Base-by-base conservation (phyloP, 345 rosid species). In the Turnera subulata region DNA sequence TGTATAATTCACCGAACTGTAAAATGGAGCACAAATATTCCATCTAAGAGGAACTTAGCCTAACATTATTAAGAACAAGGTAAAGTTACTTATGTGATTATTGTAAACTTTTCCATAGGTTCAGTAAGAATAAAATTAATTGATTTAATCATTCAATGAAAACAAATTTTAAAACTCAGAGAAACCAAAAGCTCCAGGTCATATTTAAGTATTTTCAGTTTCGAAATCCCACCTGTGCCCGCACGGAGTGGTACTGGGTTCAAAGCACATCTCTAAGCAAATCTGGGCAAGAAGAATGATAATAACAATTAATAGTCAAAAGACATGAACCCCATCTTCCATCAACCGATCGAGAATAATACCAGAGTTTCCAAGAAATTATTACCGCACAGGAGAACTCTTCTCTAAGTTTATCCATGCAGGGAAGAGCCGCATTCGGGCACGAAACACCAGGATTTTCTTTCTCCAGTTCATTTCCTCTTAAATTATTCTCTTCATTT, bases 341-440 rank as follows among this genome's bases (percentile, higher is more conserved):
- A 14, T 37, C 42, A 6, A 57, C 62, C 32, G 20, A 46, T 52
- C 8, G 40, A 59, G 5, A 19, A 51, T 58, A 48, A 24, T 22
- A 14, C 1, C 20, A 17, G n/a, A n/a, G n/a, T n/a, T n/a, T n/a
- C n/a, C 32, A 45, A 7, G 6, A 53, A 70, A 63, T 39, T n/a
- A 86, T 78, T 74, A 93, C 96, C 6, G 99, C 99, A 50, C 99
- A 93, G 14, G 99, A 93, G 50, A 92, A 82, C 45, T 92, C 98
- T 12, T 89, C 94, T 63, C 86, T 81, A 14, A 92, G 97, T 64
- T 82, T 87, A 58, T 89, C 97, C 49, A 89, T 66, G 58, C 88
- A 83, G 1, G 91, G 84, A 60, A 80, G 67, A 49, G 40, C 64
- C 6, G 73, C 23, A 49, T 19, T 60, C 26, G 84, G 55, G 65